Percentiles rank a stretch among this genome's conserved stretches.
These are phyloP conservation scores for Carex kokanica DNA, from an alignment of 176 grass and related monocot genomes.

Conservation along the genomic window DNA sequence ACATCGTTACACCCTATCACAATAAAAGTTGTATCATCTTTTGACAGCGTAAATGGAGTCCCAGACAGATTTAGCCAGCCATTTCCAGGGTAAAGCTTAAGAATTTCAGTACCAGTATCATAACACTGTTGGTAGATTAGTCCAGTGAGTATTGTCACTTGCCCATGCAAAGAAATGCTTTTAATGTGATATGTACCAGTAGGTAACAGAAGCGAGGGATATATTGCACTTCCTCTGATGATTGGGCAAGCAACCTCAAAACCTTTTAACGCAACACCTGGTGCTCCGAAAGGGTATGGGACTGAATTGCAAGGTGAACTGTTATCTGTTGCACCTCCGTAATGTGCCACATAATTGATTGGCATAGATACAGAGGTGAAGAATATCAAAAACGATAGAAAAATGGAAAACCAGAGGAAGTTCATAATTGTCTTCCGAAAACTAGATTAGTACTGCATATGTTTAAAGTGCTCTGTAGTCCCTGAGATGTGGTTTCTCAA, in stretches of 20 bases:
- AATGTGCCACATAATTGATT: not conserved
- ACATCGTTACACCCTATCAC: slow-evolving; percentile 36
- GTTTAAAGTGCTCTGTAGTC: not conserved
- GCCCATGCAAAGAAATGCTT: not conserved
- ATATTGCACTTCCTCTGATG: not conserved
- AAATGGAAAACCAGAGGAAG: not conserved
- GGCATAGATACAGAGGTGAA: not conserved
- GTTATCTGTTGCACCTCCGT: not conserved
- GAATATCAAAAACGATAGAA: not conserved
- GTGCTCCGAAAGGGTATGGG: not conserved
- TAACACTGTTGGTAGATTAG: slow-evolving; percentile 3
- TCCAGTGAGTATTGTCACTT: slow-evolving; percentile 4
- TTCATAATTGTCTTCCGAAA: not conserved
- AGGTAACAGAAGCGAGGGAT: not conserved
- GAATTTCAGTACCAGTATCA: not conserved
- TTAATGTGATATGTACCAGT: not conserved
- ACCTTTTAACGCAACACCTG: not conserved
- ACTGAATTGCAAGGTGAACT: not conserved
- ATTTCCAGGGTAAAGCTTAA: too few species aligned
- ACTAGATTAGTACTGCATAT: not conserved
- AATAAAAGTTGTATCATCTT: slow-evolving; percentile 23
- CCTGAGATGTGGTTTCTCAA: not conserved
- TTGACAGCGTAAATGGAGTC: slow-evolving; percentile 37
- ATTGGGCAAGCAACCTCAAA: not conserved
- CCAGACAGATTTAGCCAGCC: slow-evolving; percentile 29